phyloP scores from a whole-genome alignment of 2,329 filamentous ascomycete species.

The Fusarium setosum region DNA sequence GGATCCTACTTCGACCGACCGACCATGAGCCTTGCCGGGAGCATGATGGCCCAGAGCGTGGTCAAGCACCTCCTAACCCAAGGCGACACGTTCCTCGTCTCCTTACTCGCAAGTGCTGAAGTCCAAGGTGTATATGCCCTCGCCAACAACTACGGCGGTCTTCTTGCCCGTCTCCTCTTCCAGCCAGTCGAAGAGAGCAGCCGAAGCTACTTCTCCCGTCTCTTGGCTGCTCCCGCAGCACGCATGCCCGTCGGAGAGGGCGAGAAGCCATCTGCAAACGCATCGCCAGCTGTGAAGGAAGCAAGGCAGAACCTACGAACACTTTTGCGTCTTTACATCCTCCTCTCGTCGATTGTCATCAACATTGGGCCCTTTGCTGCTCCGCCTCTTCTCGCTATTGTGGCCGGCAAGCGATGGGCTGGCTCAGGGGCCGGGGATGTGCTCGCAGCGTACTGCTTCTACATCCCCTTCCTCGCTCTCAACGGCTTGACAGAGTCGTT shows the following conservation, averaged over 20 bases:
- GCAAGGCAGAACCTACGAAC: constrained; percentile 66
- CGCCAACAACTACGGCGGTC: constrained; percentile 92
- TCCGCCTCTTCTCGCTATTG: constrained; percentile 76
- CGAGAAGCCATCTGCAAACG: constrained; percentile 29
- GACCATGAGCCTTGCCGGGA: constrained; percentile 79
- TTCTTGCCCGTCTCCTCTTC: constrained; percentile 89
- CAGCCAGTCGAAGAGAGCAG: constrained; percentile 96
- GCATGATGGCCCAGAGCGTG: constrained; percentile 86
- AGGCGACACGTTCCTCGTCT: constrained; percentile 91
- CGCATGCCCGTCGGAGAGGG: constrained; percentile 18
- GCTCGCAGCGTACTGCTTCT: constrained; percentile 86
- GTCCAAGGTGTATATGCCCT: constrained; percentile 94
- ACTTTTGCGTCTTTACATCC: constrained; percentile 78
- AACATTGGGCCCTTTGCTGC: constrained; percentile 81
- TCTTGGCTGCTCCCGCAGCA: constrained; percentile 63
- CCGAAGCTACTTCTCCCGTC: constrained; percentile 86
- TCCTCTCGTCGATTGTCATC: constrained; percentile 77
- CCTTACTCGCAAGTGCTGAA: constrained; percentile 77
- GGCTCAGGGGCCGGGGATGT: constrained; percentile 78
- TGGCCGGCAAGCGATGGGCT: constrained; percentile 84
- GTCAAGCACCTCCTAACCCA: constrained; percentile 96
- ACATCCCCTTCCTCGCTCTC: constrained; percentile 90
- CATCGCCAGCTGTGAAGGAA: constrained; percentile 49
- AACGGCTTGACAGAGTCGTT: constrained; percentile 96
- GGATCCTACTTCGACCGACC: constrained; percentile 74